Percentiles rank a stretch among this genome's conserved stretches.
Conservation (phyloP, 305 asterid species). For the Ilex paraguariensis region DNA sequence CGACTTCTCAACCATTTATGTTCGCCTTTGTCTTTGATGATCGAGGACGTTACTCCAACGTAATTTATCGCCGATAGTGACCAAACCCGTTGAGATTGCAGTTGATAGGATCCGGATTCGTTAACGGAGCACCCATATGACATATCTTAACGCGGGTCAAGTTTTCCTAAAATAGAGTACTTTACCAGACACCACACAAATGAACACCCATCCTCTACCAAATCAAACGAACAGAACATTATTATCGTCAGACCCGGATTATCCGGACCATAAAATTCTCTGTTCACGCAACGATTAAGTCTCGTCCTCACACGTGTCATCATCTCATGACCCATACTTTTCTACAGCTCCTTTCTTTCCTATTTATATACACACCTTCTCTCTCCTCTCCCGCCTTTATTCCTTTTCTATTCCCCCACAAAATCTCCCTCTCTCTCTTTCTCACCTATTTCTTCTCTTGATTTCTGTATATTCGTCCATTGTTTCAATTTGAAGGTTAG, state of each 20-base stretch:
- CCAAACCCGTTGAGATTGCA: neutral
- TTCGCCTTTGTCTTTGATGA: too few relatives aligned
- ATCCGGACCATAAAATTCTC: neutral
- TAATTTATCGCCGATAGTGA: neutral
- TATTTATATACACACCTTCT: constrained; percentile 1
- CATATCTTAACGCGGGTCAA: too few relatives aligned
- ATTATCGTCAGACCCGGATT: neutral
- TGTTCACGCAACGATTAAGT: neutral
- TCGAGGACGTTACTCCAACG: neutral
- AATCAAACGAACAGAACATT: neutral
- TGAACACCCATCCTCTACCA: neutral
- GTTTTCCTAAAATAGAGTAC: too few relatives aligned
- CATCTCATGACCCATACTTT: neutral
- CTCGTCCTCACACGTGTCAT: neutral
- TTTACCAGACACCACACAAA: too few relatives aligned
- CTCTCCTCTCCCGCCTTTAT: constrained; percentile 14
- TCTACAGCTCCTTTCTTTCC: neutral
- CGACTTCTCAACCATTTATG: too few relatives aligned
- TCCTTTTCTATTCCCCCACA: constrained; percentile 23
- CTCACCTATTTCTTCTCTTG: neutral
- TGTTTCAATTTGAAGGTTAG: neutral
- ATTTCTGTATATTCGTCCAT: constrained; percentile 4
- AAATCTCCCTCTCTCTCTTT: constrained; percentile 10
- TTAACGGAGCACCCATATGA: neutral
- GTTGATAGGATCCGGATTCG: neutral